Percentiles rank a stretch among this genome's conserved stretches.
Evolutionary conservation across 257 asterid species (phyloP).

Genomic region (Salvia rosmarinus): DNA sequence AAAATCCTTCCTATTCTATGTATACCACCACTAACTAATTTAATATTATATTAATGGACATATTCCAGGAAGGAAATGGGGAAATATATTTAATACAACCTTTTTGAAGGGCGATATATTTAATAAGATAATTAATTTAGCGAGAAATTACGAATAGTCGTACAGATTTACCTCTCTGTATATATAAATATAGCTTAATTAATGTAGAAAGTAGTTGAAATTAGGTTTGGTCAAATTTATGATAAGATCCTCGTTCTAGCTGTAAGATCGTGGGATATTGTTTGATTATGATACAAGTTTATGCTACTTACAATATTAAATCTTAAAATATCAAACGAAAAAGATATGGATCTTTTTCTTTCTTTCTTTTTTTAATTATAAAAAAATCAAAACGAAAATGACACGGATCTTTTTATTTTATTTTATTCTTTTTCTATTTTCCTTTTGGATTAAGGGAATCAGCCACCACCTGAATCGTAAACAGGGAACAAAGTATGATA

Average conservation of each 20-base stretch:
- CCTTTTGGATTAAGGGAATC: background rate
- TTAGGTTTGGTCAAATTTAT: background rate
- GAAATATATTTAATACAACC: background rate
- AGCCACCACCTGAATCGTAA: no score
- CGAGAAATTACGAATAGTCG: background rate
- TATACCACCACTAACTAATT: no score
- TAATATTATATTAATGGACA: no score
- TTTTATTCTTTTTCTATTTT: background rate
- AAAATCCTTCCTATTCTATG: no score
- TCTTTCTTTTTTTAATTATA: no score
- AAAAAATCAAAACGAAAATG: background rate
- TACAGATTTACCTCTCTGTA: background rate
- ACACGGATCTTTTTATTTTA: background rate
- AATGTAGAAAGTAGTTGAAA: background rate
- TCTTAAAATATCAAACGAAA: no score
- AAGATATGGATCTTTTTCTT: background rate
- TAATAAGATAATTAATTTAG: background rate
- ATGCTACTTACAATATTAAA: background rate
- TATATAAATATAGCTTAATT: background rate
- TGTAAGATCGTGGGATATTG: conserved; percentile 7
- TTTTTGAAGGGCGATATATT: background rate
- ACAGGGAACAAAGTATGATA: no score
- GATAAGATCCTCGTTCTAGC: background rate
- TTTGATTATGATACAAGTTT: background rate
- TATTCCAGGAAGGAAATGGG: no score